A percentile compares a stretch with the other conserved stretches of the same genome.
Conservation (phyloP, 139 green algal genomes). For the Edaphochlamys debaryana region DNA sequence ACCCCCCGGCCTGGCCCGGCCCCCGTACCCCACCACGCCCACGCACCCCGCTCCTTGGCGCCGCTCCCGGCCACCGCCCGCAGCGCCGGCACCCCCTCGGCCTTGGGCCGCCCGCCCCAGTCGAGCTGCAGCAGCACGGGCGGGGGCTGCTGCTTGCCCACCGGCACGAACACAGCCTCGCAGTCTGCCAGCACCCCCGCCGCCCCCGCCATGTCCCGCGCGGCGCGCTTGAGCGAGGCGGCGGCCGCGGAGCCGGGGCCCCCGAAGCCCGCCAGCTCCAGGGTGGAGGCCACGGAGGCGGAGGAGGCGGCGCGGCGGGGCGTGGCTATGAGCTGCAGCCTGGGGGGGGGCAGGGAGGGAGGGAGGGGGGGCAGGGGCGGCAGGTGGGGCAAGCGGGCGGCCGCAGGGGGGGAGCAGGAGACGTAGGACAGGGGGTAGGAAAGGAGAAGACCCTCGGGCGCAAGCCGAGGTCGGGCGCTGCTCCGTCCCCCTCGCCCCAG, state of each 20-base stretch:
- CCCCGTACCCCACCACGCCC: too few relatives aligned
- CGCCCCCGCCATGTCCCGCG: not conserved
- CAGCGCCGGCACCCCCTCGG: not conserved
- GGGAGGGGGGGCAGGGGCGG: not conserved
- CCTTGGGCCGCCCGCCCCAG: not conserved
- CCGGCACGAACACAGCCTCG: not conserved
- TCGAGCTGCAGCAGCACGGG: slow-evolving; percentile 19
- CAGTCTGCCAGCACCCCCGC: not conserved
- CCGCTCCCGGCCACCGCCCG: too few relatives aligned
- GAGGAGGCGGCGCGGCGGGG: not conserved
- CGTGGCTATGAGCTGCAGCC: not conserved
- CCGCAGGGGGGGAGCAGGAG: too few relatives aligned
- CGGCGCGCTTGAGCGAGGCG: not conserved
- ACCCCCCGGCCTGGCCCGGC: too few relatives aligned
- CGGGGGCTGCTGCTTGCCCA: not conserved
- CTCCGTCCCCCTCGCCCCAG: too few relatives aligned
- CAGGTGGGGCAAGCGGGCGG: not conserved
- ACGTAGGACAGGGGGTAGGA: too few relatives aligned
- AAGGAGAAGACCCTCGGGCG: too few relatives aligned
- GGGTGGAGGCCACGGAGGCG: not conserved
- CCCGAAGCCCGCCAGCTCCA: slow-evolving; percentile 1
- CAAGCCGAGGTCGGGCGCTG: too few relatives aligned
- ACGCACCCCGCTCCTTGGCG: too few relatives aligned
- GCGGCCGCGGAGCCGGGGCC: not conserved
- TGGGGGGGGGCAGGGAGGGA: not conserved